These are phyloP conservation scores for Cyberlindnera nakhonratchasimensis DNA, from an alignment of 805 yeast species.

Conservation along the genomic window DNA sequence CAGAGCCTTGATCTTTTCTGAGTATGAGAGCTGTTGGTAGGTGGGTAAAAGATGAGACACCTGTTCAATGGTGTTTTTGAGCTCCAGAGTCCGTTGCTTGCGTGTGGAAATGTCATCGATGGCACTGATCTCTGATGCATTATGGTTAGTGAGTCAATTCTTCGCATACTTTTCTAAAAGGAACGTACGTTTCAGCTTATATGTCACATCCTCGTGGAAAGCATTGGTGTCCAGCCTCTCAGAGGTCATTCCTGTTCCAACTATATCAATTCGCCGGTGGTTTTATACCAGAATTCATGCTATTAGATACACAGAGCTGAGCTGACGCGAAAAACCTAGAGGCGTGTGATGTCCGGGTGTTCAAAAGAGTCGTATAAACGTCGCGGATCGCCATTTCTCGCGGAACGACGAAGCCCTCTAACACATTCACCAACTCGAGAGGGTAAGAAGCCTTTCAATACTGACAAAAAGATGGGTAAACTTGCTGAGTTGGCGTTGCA, in stretches of 20 bases:
- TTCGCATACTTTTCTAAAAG: too few relatives aligned
- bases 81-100: constrained; percentile 1
- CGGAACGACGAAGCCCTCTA: background rate
- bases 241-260: background rate
- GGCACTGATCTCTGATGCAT: constrained; percentile 4
- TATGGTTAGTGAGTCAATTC: background rate
- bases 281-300: too few relatives aligned
- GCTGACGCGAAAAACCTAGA: background rate
- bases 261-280: too few relatives aligned
- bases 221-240: constrained; percentile 8
- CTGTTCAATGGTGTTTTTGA: constrained; percentile 17
- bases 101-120: background rate
- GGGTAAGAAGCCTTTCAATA: background rate
- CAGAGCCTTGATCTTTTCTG: constrained; percentile 14
- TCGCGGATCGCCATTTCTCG: background rate
- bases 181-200: constrained; percentile 11
- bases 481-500: constrained; percentile 12
- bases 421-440: background rate
- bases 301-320: background rate
- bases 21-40: constrained; percentile 23
- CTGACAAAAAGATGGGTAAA: constrained; percentile 13
- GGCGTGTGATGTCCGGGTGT: constrained; percentile 3
- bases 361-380: too few relatives aligned
- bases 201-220: constrained; percentile 11
- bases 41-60: constrained; percentile 21